Conservation (phyloP, 75 land plant genomes). For the Pinus albicaulis region DNA sequence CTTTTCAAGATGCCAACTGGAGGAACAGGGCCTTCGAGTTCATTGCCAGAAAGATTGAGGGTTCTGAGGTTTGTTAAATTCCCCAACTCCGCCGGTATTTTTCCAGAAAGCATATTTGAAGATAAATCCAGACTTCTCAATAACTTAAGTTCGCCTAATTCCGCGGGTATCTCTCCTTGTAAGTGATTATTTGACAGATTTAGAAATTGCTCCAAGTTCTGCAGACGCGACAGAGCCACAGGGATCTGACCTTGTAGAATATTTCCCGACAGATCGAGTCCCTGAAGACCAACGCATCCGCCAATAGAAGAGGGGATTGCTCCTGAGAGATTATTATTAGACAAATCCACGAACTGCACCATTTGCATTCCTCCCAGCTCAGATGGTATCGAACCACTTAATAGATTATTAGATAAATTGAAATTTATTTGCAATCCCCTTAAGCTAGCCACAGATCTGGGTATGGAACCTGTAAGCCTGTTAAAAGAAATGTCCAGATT, state of each 20-base stretch:
- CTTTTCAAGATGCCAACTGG: neutral
- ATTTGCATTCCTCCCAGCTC: slow-evolving; percentile 51
- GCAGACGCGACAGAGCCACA: neutral
- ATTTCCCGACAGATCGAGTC: slow-evolving; percentile 10
- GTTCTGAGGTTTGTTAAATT: slow-evolving; percentile 1
- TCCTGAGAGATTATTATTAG: slow-evolving; percentile 15
- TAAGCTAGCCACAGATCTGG: slow-evolving; percentile 27
- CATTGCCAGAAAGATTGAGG: slow-evolving; percentile 18
- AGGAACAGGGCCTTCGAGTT: slow-evolving; percentile 16
- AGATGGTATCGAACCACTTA: slow-evolving; percentile 50
- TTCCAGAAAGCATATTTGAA: slow-evolving; percentile 6
- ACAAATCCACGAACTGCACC: slow-evolving; percentile 48
- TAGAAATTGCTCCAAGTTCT: slow-evolving; percentile 9
- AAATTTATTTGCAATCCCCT: slow-evolving; percentile 36
- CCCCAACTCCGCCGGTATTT: slow-evolving; percentile 20
- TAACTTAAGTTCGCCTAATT: neutral
- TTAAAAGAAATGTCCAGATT: slow-evolving; percentile 57
- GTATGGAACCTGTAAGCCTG: slow-evolving; percentile 52
- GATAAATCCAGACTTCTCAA: slow-evolving; percentile 5
- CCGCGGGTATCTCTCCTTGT: slow-evolving; percentile 9
- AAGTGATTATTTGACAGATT: slow-evolving; percentile 28
- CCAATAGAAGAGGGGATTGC: slow-evolving; percentile 22
- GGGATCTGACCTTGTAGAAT: slow-evolving; percentile 20
- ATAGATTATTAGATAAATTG: slow-evolving; percentile 52
- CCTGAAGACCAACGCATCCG: slow-evolving; percentile 7